Base-by-base conservation (phyloP, 352 stramenopile species). In the Phytophthora nicotianae region DNA sequence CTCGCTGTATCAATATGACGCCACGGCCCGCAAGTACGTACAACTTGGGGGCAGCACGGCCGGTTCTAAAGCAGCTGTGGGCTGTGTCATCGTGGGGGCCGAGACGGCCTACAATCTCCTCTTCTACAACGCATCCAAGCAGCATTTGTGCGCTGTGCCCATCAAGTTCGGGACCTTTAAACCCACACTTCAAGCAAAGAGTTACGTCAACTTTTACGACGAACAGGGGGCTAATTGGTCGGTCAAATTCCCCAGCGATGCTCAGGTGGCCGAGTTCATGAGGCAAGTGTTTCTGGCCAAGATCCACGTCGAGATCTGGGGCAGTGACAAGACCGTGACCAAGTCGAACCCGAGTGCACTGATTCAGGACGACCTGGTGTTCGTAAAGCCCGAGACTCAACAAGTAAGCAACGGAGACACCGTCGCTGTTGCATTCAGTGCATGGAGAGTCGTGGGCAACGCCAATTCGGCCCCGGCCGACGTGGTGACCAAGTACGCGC, bases 151-250 rank as follows among this genome's bases (percentile, higher is more conserved):
- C 42, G 66, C 79, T 8, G 57, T 89, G 5, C 77, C 81, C 17
- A 47, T 90, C 27, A 83, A 75, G 32, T 71, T 84, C 35, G 48
- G 61, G n/a, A 69, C 59, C 4, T 84, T 88, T 58, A 86, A 88
- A 33, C 79, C 79, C 6, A 90, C 81, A 2, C 62, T 91, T 21
- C 85, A 93, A 57, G 74, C 85, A 4, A 91, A 91, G 48, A 74
- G 79, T 56, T 93, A 91, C 52, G 69, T 93, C n/a, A 93, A 91
- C 49, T 90, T 93, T 55, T 93, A 93, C 67, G 85, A 93, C 52
- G 79, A 88, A 7, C 74, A 83, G 17, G 70, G 70, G 2, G 59
- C 58, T 2, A 93, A 93, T 62, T 93, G 82, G 82, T 91, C 81
- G 24, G 67, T 89, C n/a, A 89, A 89, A 56, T 93, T 90, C 48